Conservation (phyloP, 495 filamentous ascomycete genomes). For the Penicillium coprophilum region DNA sequence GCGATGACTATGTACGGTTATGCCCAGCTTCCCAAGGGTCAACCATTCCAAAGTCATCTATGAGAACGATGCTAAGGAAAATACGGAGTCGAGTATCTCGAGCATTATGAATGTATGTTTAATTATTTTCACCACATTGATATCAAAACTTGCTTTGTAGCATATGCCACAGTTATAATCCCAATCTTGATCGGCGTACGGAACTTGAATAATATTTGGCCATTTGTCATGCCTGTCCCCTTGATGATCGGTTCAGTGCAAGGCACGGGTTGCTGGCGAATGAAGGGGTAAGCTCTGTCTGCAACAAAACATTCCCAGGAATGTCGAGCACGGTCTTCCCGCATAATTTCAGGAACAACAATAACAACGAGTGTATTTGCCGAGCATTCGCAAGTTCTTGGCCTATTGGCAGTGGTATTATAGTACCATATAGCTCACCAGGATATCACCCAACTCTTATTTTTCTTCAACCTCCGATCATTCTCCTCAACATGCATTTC, state of each 20-base stretch:
- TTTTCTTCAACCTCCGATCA: not conserved
- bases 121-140: not conserved
- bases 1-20: not conserved
- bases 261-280: not conserved
- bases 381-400: conserved; percentile 2
- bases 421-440: not conserved
- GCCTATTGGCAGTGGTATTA: not conserved
- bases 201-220: not conserved
- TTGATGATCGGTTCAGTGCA: not conserved
- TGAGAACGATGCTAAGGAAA: not conserved
- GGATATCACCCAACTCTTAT: not conserved
- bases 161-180: not conserved
- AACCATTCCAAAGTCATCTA: not conserved
- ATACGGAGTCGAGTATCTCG: not conserved
- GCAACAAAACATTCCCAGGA: not conserved
- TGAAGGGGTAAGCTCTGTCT: not conserved
- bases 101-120: not conserved
- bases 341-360: not conserved
- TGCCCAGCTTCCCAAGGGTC: not conserved
- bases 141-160: not conserved
- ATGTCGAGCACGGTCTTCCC: not conserved
- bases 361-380: not conserved
- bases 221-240: not conserved
- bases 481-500: conserved; percentile 15
- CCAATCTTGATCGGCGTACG: too few relatives aligned